Evolutionary conservation across 2,329 filamentous ascomycete genomes (phyloP).

Genomic region (Rutstroemia sp.): DNA sequence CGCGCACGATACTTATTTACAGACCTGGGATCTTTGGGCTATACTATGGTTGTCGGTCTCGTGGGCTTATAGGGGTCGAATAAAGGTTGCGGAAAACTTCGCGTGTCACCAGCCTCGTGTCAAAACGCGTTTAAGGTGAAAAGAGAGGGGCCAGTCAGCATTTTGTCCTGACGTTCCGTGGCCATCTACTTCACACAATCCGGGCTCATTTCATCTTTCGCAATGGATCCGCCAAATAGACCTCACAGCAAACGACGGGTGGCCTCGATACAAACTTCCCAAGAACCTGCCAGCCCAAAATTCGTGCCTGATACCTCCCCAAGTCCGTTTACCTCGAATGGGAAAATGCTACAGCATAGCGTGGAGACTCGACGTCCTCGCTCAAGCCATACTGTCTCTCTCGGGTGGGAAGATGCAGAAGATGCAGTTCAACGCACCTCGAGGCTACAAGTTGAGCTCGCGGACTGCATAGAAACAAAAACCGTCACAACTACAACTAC

Average conservation of each 20-base stretch:
- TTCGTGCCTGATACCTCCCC: conserved; percentile 21
- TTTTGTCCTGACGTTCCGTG: conserved; percentile 3
- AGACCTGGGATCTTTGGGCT: conserved; percentile 12
- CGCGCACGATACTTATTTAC: conserved; percentile 5
- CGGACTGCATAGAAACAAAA: conserved; percentile 60
- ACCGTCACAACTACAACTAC: conserved; percentile 88
- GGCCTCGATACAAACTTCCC: conserved; percentile 12
- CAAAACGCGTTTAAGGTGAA: conserved; percentile 20
- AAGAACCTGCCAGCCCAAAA: conserved; percentile 11
- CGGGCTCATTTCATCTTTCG: conserved; percentile 1
- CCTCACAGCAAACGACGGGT: conserved; percentile 18
- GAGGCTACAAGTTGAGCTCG: conserved; percentile 42
- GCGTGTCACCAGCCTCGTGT: conserved; percentile 21
- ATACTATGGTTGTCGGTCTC: conserved; percentile 18
- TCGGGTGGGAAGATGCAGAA: conserved; percentile 24
- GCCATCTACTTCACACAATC: neutral
- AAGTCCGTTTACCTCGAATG: conserved; percentile 22
- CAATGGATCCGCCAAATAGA: conserved; percentile 23
- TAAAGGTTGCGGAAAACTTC: conserved; percentile 14
- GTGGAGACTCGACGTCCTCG: conserved; percentile 18
- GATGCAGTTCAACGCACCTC: conserved; percentile 21
- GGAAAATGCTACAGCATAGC: conserved; percentile 15
- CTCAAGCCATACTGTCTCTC: conserved; percentile 22
- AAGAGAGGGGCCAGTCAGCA: conserved; percentile 16
- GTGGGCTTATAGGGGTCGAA: conserved; percentile 17